These are phyloP conservation scores for Diospyros lotus DNA, from an alignment of 148 eudicot species.

Conservation along the genomic window DNA sequence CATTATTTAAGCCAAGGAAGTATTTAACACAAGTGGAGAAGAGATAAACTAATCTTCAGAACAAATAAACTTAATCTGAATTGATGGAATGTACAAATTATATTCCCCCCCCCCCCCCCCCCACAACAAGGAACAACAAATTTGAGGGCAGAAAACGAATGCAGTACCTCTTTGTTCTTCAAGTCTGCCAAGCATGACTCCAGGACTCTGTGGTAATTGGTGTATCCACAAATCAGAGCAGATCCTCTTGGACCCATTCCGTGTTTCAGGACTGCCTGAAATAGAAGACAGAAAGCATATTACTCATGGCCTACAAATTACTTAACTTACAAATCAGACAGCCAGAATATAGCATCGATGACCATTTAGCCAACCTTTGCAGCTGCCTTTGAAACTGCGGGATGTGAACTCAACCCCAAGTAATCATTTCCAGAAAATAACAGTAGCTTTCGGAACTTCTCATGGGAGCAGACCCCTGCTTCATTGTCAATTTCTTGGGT, in stretches of 20 bases:
- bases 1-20: conserved; percentile 1
- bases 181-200: conserved; percentile 74
- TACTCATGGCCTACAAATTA: too few relatives aligned
- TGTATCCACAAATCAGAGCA: conserved; percentile 91
- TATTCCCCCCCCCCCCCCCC: neutral
- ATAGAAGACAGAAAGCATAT: neutral
- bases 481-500: conserved; percentile 27
- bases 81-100: neutral
- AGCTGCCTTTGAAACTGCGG: conserved; percentile 64
- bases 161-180: conserved; percentile 85
- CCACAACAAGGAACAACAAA: neutral
- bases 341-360: neutral
- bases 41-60: neutral
- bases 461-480: conserved; percentile 22
- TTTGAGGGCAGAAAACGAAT: conserved; percentile 3
- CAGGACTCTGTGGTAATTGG: conserved; percentile 71
- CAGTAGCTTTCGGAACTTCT: conserved; percentile 50
- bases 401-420: conserved; percentile 93
- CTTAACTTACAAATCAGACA: neutral
- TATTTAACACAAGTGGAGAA: neutral
- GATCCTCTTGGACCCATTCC: conserved; percentile 99
- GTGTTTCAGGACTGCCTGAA: conserved; percentile 70
- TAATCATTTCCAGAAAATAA: conserved; percentile 96
- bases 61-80: neutral
- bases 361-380: conserved; percentile 50